phyloP scores from a whole-genome alignment of 2,329 filamentous ascomycete species.

The Myriosclerotinia duriaeana region DNA sequence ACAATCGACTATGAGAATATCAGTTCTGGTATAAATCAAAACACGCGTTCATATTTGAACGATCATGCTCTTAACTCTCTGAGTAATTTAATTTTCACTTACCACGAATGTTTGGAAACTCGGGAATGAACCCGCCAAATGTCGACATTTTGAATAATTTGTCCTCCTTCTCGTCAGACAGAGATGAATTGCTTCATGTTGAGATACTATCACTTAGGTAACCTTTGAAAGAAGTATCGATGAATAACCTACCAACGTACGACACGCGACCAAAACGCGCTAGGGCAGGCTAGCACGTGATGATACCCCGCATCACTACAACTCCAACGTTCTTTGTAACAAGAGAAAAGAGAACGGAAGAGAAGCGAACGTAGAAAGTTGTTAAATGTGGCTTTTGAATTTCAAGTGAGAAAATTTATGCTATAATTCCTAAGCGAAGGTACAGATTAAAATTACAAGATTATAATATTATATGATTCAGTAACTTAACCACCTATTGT shows the following conservation, averaged over 20 bases:
- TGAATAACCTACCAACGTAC: too few species aligned
- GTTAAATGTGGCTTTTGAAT: too few species aligned
- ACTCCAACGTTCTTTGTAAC: too few species aligned
- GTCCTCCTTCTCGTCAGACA: neutral
- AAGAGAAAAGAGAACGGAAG: too few species aligned
- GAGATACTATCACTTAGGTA: neutral
- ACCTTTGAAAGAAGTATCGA: neutral
- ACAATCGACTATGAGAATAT: conserved; percentile 64
- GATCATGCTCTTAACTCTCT: neutral
- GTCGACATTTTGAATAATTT: conserved; percentile 62
- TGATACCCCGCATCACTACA: neutral
- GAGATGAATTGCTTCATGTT: neutral
- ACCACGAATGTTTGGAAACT: conserved; percentile 79
- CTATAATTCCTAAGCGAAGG: too few species aligned
- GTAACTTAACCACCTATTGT: too few species aligned
- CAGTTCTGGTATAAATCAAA: conserved; percentile 4
- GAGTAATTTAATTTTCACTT: conserved; percentile 28
- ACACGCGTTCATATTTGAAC: neutral
- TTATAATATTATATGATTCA: too few species aligned
- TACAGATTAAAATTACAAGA: too few species aligned
- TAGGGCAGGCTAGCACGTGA: conserved; percentile 12
- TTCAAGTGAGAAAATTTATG: too few species aligned
- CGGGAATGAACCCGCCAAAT: conserved; percentile 68
- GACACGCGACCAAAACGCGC: conserved; percentile 8
- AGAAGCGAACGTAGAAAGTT: too few species aligned